Conservation (phyloP, 441 rosid genomes). For the Aleurites moluccanus region DNA sequence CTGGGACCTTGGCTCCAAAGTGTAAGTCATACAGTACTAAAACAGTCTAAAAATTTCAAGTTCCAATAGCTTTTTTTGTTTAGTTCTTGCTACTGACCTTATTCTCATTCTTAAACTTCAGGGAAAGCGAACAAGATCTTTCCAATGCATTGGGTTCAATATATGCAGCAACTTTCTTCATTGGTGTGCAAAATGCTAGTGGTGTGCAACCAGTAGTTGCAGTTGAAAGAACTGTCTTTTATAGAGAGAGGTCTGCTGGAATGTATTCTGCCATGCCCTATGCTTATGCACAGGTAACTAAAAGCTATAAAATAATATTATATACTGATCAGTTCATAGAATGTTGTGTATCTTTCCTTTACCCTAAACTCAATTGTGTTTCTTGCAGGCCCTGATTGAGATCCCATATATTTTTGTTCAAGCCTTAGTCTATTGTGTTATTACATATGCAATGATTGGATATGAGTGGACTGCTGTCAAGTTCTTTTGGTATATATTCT, state of each 20-base stretch:
- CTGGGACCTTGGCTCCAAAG: constrained; percentile 74
- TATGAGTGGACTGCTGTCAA: constrained; percentile 54
- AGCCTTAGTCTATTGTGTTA: constrained; percentile 41
- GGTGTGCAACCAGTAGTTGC: constrained; percentile 62
- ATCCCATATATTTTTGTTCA: constrained; percentile 50
- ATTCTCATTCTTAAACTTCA: constrained; percentile 11
- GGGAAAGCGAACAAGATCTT: constrained; percentile 45
- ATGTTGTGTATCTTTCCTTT: not conserved
- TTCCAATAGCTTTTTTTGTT: not conserved
- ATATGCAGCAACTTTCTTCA: constrained; percentile 61
- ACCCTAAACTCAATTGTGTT: not conserved
- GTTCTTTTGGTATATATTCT: constrained; percentile 65
- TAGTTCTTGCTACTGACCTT: not conserved
- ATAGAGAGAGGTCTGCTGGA: constrained; percentile 75
- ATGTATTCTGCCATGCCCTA: constrained; percentile 76
- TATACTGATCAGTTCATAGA: not conserved
- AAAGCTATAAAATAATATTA: not conserved
- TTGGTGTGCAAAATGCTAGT: constrained; percentile 57
- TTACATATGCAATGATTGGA: constrained; percentile 68
- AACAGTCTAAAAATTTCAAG: not conserved
- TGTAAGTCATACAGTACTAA: constrained; percentile 32
- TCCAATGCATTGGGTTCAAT: constrained; percentile 69
- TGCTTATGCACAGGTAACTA: constrained; percentile 48
- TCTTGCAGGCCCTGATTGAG: not conserved
- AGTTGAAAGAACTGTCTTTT: constrained; percentile 64